Evolutionary conservation across 345 rosid species (phyloP).

Genomic region (Abelmoschus esculentus): DNA sequence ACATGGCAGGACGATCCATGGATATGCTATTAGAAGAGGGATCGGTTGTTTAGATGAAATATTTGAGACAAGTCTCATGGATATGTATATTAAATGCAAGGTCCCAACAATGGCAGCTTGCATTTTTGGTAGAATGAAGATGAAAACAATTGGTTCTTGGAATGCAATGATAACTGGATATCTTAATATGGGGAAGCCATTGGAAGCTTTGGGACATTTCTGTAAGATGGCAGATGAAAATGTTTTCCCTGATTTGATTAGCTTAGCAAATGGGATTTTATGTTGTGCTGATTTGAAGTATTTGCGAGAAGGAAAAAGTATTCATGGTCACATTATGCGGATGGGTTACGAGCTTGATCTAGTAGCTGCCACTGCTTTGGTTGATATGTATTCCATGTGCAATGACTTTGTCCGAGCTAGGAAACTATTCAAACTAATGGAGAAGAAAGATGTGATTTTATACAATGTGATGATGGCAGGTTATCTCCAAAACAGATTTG

Average conservation of each 20-base stretch:
- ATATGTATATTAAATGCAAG: slow-evolving; percentile 32
- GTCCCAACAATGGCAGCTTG: slow-evolving; percentile 9
- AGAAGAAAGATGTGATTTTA: slow-evolving; percentile 21
- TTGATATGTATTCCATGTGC: slow-evolving; percentile 32
- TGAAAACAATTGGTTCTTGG: slow-evolving; percentile 22
- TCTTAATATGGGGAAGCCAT: slow-evolving; percentile 20
- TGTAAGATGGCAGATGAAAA: slow-evolving; percentile 16
- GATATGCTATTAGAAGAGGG: slow-evolving; percentile 28
- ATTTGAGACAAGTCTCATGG: slow-evolving; percentile 29
- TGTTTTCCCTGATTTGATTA: slow-evolving; percentile 18
- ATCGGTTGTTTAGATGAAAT: slow-evolving; percentile 28
- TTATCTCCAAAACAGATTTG: slow-evolving; percentile 19
- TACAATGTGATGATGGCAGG: slow-evolving; percentile 31
- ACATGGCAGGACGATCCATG: slow-evolving; percentile 30
- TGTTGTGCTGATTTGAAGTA: slow-evolving; percentile 24
- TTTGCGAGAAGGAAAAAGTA: slow-evolving; percentile 25
- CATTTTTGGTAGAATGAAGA: slow-evolving; percentile 16
- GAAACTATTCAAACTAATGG: slow-evolving; percentile 19
- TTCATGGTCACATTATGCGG: slow-evolving; percentile 26
- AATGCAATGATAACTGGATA: slow-evolving; percentile 29
- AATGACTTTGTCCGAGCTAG: slow-evolving; percentile 22
- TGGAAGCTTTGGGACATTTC: slow-evolving; percentile 23
- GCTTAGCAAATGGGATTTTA: slow-evolving; percentile 23
- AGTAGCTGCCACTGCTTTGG: slow-evolving; percentile 25
- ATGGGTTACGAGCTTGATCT: slow-evolving; percentile 22